Percentiles rank a stretch among this genome's conserved stretches.
Evolutionary conservation across 805 yeast species (phyloP).

Genomic region (Saturnispora besseyi): DNA sequence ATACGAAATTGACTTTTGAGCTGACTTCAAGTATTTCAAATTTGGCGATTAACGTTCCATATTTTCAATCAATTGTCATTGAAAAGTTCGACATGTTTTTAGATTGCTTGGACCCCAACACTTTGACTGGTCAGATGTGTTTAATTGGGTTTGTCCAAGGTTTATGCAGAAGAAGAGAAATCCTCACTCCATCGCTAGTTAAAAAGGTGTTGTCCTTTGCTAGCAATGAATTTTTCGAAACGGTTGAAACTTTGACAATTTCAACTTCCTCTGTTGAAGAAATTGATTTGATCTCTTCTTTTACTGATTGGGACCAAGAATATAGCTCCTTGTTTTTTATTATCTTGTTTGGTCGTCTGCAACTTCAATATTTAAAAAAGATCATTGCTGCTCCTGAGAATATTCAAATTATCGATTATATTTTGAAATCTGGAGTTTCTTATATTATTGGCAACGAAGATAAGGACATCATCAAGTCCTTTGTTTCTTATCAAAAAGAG

Average conservation of each 20-base stretch:
- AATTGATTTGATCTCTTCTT: constrained; percentile 18
- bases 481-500: constrained; percentile 15
- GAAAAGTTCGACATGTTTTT: constrained; percentile 6
- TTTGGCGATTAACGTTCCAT: constrained; percentile 19
- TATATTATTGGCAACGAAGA: constrained; percentile 9
- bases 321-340: constrained; percentile 25
- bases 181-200: constrained; percentile 17
- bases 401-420: constrained; percentile 12
- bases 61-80: constrained; percentile 11
- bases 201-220: constrained; percentile 18
- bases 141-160: constrained; percentile 27
- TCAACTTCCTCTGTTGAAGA: constrained; percentile 14
- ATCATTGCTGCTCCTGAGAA: constrained; percentile 12
- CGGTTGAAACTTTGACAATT: constrained; percentile 15
- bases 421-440: constrained; percentile 12
- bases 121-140: constrained; percentile 16
- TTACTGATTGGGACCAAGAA: constrained; percentile 27
- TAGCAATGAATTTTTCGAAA: constrained; percentile 22
- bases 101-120: not conserved
- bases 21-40: constrained; percentile 27
- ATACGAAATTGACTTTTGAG: constrained; percentile 33
- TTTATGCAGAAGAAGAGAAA: constrained; percentile 19
- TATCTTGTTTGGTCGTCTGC: constrained; percentile 19
- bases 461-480: constrained; percentile 12
- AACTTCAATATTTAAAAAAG: constrained; percentile 18